phyloP scores from a whole-genome alignment of 495 filamentous ascomycete genomes.

The Trichoderma asperelloides region DNA sequence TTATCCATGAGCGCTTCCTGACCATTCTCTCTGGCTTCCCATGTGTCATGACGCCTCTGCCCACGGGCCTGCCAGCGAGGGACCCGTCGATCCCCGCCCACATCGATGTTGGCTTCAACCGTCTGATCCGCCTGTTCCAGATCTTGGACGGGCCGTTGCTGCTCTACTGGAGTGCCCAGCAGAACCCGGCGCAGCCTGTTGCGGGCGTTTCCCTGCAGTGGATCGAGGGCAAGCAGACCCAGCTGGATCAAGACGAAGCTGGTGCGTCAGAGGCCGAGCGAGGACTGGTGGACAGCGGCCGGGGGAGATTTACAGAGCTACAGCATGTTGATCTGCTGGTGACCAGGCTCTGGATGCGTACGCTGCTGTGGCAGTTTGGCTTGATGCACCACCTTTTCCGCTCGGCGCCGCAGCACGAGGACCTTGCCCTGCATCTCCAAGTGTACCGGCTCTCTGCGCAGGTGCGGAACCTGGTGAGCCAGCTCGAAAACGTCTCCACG shows the following conservation, averaged over 20 bases:
- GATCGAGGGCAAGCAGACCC: conserved; percentile 11
- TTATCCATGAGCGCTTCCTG: conserved; percentile 13
- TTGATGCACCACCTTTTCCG: conserved; percentile 9
- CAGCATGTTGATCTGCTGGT: conserved; percentile 13
- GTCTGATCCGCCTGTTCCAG: conserved; percentile 9
- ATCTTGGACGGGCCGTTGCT: conserved; percentile 11
- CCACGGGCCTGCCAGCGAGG: not conserved
- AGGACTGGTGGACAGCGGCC: not conserved
- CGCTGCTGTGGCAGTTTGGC: conserved; percentile 12
- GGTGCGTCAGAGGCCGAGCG: not conserved
- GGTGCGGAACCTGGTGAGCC: conserved; percentile 9
- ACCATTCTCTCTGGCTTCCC: conserved; percentile 10
- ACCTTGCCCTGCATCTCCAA: conserved; percentile 3
- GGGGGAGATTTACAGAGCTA: conserved; percentile 4
- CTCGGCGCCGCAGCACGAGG: conserved; percentile 11
- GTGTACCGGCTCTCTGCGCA: conserved; percentile 9
- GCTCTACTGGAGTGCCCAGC: conserved; percentile 11
- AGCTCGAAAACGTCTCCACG: conserved; percentile 6
- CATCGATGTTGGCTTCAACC: conserved; percentile 11
- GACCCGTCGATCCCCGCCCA: conserved; percentile 9
- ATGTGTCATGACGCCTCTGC: conserved; percentile 5
- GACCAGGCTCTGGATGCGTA: conserved; percentile 13
- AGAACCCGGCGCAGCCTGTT: conserved; percentile 3
- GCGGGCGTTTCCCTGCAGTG: conserved; percentile 1
- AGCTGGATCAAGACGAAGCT: conserved; percentile 11